Conservation (phyloP, 768 basidiomycete species). For the Amanita jacksonii region DNA sequence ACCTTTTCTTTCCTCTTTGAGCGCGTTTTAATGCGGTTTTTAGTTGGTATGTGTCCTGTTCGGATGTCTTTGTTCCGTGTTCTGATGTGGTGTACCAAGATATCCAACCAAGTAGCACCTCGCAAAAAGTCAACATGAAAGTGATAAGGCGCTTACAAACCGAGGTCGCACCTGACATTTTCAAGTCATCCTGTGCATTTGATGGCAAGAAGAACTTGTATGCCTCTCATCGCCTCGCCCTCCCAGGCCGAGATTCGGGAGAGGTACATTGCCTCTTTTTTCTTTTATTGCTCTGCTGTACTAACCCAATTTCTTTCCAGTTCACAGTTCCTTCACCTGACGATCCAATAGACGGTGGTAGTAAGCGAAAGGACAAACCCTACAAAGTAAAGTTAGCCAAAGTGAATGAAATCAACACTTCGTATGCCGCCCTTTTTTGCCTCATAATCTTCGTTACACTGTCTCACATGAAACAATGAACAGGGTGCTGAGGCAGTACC, state of each 20-base stretch:
- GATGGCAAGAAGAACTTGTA: slow-evolving; percentile 77
- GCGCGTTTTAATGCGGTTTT: too few species aligned
- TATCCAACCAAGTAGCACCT: neutral
- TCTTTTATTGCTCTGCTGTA: neutral
- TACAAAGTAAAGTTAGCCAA: slow-evolving; percentile 58
- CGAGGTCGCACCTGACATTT: slow-evolving; percentile 46
- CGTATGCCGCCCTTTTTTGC: slow-evolving; percentile 16
- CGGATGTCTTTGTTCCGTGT: too few species aligned
- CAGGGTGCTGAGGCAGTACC: slow-evolving; percentile 57
- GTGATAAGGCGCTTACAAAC: slow-evolving; percentile 57
- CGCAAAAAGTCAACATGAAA: slow-evolving; percentile 46
- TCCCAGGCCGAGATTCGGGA: slow-evolving; percentile 38
- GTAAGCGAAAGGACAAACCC: slow-evolving; percentile 42
- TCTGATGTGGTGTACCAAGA: too few species aligned
- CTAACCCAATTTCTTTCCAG: slow-evolving; percentile 25
- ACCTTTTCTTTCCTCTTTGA: too few species aligned
- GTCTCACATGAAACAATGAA: neutral
- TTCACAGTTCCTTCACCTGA: slow-evolving; percentile 51
- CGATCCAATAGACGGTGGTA: slow-evolving; percentile 21
- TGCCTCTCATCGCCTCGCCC: slow-evolving; percentile 47
- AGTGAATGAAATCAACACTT: slow-evolving; percentile 46
- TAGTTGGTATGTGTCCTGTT: too few species aligned
- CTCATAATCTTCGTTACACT: neutral
- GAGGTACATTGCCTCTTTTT: slow-evolving; percentile 32
- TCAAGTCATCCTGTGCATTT: slow-evolving; percentile 65